These are phyloP conservation scores for Pholiota microspora DNA, from an alignment of 768 basidiomycete species.

Conservation along the genomic window DNA sequence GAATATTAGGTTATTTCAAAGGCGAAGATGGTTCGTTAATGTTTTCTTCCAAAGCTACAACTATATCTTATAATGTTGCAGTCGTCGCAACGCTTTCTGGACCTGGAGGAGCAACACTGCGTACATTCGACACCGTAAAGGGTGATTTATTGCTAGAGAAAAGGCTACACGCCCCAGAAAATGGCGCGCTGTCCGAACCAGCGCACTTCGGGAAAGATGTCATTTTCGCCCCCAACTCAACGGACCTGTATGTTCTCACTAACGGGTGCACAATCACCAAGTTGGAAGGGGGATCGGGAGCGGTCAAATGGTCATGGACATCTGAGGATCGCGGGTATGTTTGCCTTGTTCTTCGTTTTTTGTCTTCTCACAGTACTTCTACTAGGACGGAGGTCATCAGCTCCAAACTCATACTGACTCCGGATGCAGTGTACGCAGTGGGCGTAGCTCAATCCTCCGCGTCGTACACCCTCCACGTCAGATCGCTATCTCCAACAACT, in stretches of 20 bases:
- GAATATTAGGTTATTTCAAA: slow-evolving; percentile 61
- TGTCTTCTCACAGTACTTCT: not conserved
- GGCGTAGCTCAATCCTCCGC: slow-evolving; percentile 49
- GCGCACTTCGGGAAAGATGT: slow-evolving; percentile 55
- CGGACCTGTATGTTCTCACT: slow-evolving; percentile 49
- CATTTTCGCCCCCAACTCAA: slow-evolving; percentile 30
- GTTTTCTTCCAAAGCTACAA: not conserved
- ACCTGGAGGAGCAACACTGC: slow-evolving; percentile 63
- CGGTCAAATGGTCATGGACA: slow-evolving; percentile 69
- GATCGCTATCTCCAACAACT: slow-evolving; percentile 52
- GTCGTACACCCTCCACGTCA: slow-evolving; percentile 66
- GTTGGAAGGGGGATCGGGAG: slow-evolving; percentile 50
- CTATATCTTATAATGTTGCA: slow-evolving; percentile 24
- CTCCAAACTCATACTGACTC: slow-evolving; percentile 56
- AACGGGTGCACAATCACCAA: slow-evolving; percentile 59
- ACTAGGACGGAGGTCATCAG: slow-evolving; percentile 63
- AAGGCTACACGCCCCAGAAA: slow-evolving; percentile 46
- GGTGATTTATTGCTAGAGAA: slow-evolving; percentile 70
- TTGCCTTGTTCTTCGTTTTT: not conserved
- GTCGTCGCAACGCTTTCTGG: slow-evolving; percentile 77
- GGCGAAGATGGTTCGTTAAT: slow-evolving; percentile 51
- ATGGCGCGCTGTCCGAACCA: slow-evolving; percentile 49
- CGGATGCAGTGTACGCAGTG: slow-evolving; percentile 53
- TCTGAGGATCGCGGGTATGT: slow-evolving; percentile 65
- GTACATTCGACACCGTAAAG: slow-evolving; percentile 60